These are phyloP conservation scores for Candida ulmi DNA, from an alignment of 805 yeast genomes.

Conservation along the genomic window DNA sequence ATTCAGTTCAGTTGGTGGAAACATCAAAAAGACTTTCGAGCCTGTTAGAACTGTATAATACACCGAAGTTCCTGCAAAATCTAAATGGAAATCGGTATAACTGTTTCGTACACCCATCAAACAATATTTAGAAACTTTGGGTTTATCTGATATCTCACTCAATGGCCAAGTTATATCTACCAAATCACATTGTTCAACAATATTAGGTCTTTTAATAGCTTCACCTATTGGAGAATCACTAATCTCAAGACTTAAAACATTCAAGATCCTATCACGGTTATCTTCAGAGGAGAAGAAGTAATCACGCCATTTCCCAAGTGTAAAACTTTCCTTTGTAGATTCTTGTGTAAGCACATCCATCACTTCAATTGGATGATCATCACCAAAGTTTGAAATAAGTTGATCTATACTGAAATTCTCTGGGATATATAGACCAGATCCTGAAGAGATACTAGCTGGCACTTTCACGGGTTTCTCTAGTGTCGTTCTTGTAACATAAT, in stretches of 20 bases:
- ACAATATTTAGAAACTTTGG: conserved; percentile 70
- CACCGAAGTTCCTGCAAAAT: conserved; percentile 90
- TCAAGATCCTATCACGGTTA: conserved; percentile 60
- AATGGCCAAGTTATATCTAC: conserved; percentile 62
- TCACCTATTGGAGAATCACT: conserved; percentile 46
- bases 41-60: conserved; percentile 83
- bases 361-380: conserved; percentile 61
- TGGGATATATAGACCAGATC: conserved; percentile 53
- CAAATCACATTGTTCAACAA: conserved; percentile 62
- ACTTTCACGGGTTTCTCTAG: conserved; percentile 42
- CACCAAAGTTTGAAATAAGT: conserved; percentile 57
- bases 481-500: conserved; percentile 29
- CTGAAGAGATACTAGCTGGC: conserved; percentile 24
- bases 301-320: conserved; percentile 64
- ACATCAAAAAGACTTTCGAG: conserved; percentile 64
- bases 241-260: conserved; percentile 79
- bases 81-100: conserved; percentile 87
- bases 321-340: conserved; percentile 50
- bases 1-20: conserved; percentile 68
- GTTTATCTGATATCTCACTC: conserved; percentile 26
- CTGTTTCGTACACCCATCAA: conserved; percentile 79
- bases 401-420: conserved; percentile 45
- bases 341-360: conserved; percentile 88
- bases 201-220: conserved; percentile 53
- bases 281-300: conserved; percentile 46